phyloP scores from a whole-genome alignment of 441 rosid species.

The Daphne laureola region DNA sequence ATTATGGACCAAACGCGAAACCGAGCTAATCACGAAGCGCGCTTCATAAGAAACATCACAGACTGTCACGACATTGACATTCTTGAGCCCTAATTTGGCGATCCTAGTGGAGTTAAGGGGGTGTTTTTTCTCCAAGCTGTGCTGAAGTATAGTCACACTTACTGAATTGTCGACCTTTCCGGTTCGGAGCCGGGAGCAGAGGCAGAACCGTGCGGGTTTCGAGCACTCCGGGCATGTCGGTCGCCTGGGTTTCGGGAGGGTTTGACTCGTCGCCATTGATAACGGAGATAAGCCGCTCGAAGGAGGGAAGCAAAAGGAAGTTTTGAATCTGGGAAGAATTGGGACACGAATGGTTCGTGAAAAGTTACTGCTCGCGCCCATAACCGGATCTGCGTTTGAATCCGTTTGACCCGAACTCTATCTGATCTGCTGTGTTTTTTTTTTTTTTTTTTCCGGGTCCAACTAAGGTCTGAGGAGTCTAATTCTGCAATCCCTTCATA shows the following conservation, averaged over 20 bases:
- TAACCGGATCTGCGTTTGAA: too few relatives aligned
- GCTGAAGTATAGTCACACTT: slow-evolving; percentile 70
- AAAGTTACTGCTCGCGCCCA: too few relatives aligned
- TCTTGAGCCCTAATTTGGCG: slow-evolving; percentile 62
- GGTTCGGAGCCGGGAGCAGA: slow-evolving; percentile 51
- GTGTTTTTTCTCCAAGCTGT: slow-evolving; percentile 63
- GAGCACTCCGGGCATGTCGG: slow-evolving; percentile 55
- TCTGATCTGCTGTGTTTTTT: too few relatives aligned
- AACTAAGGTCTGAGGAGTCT: too few relatives aligned
- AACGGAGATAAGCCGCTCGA: slow-evolving; percentile 17
- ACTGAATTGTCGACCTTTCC: slow-evolving; percentile 51
- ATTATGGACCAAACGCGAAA: slow-evolving; percentile 12
- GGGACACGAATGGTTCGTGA: too few relatives aligned
- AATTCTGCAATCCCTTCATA: too few relatives aligned
- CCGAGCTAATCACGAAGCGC: slow-evolving; percentile 36
- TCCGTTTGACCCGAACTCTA: too few relatives aligned
- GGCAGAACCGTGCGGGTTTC: slow-evolving; percentile 57
- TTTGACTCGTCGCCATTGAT: slow-evolving; percentile 23
- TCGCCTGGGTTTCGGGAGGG: slow-evolving; percentile 34
- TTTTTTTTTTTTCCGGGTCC: too few relatives aligned
- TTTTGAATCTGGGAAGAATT: too few relatives aligned
- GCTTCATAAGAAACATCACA: slow-evolving; percentile 55
- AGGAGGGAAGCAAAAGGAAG: too few relatives aligned
- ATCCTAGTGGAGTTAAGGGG: slow-evolving; percentile 73
- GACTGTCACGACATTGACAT: slow-evolving; percentile 42